Percentiles rank a stretch among this genome's conserved stretches.
phyloP scores from a whole-genome alignment of 139 green algal genomes.

The Trebouxia sp. region DNA sequence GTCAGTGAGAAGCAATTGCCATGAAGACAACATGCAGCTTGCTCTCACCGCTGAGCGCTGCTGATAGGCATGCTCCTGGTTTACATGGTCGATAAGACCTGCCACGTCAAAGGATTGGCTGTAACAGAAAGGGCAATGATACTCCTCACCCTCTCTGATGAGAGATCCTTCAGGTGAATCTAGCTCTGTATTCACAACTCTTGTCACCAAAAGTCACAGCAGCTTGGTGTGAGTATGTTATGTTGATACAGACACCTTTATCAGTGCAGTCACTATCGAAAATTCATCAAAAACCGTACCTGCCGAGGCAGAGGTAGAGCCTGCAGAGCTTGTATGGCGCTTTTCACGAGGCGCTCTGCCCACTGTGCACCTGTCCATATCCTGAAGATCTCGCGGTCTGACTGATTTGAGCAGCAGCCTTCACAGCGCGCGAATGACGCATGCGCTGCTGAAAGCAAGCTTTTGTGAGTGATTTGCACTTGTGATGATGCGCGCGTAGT shows the following conservation, averaged over 20 bases:
- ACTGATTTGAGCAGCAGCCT: not conserved
- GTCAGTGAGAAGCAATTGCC: no score
- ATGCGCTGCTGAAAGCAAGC: no score
- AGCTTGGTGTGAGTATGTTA: no score
- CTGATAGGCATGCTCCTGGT: constrained; percentile 8
- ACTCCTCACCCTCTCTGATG: not conserved
- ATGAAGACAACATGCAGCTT: not conserved
- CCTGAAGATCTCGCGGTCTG: not conserved
- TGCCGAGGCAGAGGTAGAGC: not conserved
- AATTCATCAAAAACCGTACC: no score
- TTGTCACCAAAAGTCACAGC: no score
- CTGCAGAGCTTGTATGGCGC: not conserved
- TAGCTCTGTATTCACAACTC: not conserved
- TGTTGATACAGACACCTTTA: no score
- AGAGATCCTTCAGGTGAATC: not conserved
- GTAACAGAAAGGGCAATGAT: constrained; percentile 15
- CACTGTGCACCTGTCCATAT: constrained; percentile 20
- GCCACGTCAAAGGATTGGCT: not conserved
- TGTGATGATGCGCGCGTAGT: no score
- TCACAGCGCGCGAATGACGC: no score
- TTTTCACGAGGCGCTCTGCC: not conserved
- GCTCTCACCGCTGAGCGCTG: constrained; percentile 12
- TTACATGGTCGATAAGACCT: constrained; percentile 6
- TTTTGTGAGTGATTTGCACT: no score
- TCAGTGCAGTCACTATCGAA: no score